These are phyloP conservation scores for Galerina sulciceps DNA, from an alignment of 768 basidiomycete species.

Conservation along the genomic window DNA sequence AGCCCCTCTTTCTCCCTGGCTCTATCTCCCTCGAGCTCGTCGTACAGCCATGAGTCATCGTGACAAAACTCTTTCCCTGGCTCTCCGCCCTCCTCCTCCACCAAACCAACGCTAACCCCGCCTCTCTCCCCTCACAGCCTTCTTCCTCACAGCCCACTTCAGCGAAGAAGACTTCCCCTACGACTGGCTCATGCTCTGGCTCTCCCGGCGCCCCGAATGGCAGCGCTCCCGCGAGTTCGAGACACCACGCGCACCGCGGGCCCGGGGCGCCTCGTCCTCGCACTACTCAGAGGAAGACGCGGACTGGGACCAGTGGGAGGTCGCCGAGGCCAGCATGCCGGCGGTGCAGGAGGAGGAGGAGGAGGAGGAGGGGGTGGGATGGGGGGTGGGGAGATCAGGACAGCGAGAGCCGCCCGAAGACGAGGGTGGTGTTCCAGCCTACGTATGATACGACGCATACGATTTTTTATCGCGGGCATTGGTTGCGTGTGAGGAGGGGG, in stretches of 20 bases:
- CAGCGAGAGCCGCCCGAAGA: constrained; percentile 59
- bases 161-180: constrained; percentile 90
- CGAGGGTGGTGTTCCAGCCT: constrained; percentile 86
- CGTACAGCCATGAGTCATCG: constrained; percentile 11
- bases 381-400: constrained; percentile 39
- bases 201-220: constrained; percentile 84
- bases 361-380: constrained; percentile 12
- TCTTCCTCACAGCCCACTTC: constrained; percentile 91
- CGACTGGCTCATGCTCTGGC: constrained; percentile 92
- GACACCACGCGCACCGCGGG: constrained; percentile 76
- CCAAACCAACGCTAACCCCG: constrained; percentile 18
- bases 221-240: constrained; percentile 89
- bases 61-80: neutral
- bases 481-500: constrained; percentile 76
- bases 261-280: constrained; percentile 49
- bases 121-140: constrained; percentile 46
- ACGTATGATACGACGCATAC: constrained; percentile 89
- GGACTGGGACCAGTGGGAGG: constrained; percentile 40
- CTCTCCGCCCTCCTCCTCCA: constrained; percentile 1
- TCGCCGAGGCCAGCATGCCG: constrained; percentile 15
- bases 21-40: constrained; percentile 3
- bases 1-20: constrained; percentile 32
- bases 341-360: constrained; percentile 6
- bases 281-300: constrained; percentile 46
- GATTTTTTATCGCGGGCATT: constrained; percentile 85